Conservation (phyloP, 148 eudicot genomes). For the Vaccinium macrocarpon region DNA sequence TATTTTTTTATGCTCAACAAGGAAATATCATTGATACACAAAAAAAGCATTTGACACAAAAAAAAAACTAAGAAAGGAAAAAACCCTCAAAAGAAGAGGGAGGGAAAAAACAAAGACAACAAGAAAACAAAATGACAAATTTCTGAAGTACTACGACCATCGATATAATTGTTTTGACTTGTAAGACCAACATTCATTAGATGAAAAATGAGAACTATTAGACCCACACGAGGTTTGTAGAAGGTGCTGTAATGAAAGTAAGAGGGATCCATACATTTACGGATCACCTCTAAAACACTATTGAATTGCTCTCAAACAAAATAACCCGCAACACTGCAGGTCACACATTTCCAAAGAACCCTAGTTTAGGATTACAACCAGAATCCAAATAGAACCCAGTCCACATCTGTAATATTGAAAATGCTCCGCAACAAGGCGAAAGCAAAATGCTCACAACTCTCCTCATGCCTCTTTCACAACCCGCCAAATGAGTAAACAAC, state of each 20-base stretch:
- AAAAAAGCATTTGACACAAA: background rate
- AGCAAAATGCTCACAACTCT: background rate
- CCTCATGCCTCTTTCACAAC: background rate
- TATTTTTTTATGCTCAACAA: background rate
- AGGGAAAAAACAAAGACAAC: background rate
- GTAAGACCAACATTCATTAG: background rate
- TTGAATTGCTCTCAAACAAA: background rate
- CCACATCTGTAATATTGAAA: no score
- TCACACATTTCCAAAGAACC: background rate
- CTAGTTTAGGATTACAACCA: background rate
- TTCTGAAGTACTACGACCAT: background rate
- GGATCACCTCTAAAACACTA: background rate
- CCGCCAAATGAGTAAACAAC: background rate
- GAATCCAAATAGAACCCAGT: no score
- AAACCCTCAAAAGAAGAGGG: background rate
- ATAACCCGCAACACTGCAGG: background rate
- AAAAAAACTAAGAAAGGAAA: background rate
- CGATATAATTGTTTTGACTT: background rate
- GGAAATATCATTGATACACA: background rate
- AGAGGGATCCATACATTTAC: background rate
- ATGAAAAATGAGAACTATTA: background rate
- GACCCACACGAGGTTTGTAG: background rate
- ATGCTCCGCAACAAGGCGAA: no score
- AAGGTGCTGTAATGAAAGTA: background rate
- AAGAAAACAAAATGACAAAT: background rate